Conservation (phyloP, 208 protist species). For the Porcisia hertigi region DNA sequence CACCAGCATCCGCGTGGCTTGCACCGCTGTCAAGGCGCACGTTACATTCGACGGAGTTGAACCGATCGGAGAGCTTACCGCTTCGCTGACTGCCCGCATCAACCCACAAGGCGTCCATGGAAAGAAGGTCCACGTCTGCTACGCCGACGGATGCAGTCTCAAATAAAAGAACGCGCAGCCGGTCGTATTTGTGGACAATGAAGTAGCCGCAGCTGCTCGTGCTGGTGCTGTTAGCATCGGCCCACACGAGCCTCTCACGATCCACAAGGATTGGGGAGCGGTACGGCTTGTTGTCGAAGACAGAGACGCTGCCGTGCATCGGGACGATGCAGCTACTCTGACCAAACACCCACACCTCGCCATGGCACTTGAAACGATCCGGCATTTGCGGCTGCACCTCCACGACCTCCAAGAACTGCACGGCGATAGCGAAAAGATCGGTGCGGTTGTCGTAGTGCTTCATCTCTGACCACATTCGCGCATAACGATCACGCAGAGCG, state of each 20-base stretch:
- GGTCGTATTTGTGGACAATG: constrained; percentile 73
- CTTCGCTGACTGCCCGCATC: constrained; percentile 9
- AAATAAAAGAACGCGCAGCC: constrained; percentile 70
- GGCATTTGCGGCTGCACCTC: constrained; percentile 59
- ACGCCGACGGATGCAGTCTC: constrained; percentile 63
- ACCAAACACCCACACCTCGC: constrained; percentile 69
- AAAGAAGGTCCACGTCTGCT: constrained; percentile 65
- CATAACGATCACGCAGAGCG: constrained; percentile 29
- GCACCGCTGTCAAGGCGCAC: constrained; percentile 28
- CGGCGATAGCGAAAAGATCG: constrained; percentile 45
- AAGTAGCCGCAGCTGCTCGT: constrained; percentile 31
- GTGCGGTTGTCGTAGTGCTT: constrained; percentile 31
- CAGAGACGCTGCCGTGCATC: constrained; percentile 22
- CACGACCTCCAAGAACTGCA: constrained; percentile 68
- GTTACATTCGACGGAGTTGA: constrained; percentile 35
- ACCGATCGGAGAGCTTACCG: constrained; percentile 24
- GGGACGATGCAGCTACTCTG: constrained; percentile 26
- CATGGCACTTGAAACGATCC: constrained; percentile 70
- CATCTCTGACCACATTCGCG: constrained; percentile 35
- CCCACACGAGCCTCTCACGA: constrained; percentile 50
- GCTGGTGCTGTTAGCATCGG: constrained; percentile 10
- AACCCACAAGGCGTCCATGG: constrained; percentile 47
- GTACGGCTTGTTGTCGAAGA: constrained; percentile 43
- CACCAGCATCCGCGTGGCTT: not conserved
- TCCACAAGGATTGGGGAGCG: constrained; percentile 60